Base-by-base conservation (phyloP, 2,329 filamentous ascomycete genomes). In the Thelonectria olida region DNA sequence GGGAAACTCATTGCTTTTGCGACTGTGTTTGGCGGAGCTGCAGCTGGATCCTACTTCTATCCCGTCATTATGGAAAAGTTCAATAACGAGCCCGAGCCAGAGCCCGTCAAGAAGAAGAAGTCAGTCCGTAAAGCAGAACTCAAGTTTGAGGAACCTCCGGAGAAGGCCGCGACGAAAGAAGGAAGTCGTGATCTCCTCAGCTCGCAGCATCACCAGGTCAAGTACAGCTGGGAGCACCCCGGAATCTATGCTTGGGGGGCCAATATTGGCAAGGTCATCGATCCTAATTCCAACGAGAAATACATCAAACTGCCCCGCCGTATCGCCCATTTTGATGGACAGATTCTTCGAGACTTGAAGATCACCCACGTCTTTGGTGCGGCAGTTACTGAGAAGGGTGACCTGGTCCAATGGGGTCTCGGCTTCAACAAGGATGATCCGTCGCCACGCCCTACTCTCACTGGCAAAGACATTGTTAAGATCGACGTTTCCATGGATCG, bases 241-340 rank as follows among this genome's bases (percentile, higher is more conserved):
- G 96, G 94, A 2, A 91, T 98, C 0, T 98, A 97, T 78, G 88
- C 91, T 5, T 99, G 96, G 95, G 96, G 96, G 1, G 93, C 91
- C 17, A 99, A 99, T 72, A 81, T 82, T 15, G 92, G 93, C 62
- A 86, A 86, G 68, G 94, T 97, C n/a, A 92, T 92, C 36, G 93
- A 94, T 41, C 93, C 94, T 1, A 89, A 91, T 64, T 95, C 91
- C 8, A 85, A 90, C 52, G 93, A 97, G 55, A 80, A 82, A 27
- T 85, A 90, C 64, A 83, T 98, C 75, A 97, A 97, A 79, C 88
- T 86, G 2, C 94, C 96, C 13, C 84, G 90, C 60, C 85, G 93
- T 61, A 88, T 98, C 71, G 68, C 85, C 0, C 96, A 90, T 76
- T 98, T 99, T 72, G 89, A 98, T 72, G 91, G 90, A 27, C 87